These are phyloP conservation scores for Fraxinus angustifolia DNA, from an alignment of 305 asterid genomes.

Conservation along the genomic window DNA sequence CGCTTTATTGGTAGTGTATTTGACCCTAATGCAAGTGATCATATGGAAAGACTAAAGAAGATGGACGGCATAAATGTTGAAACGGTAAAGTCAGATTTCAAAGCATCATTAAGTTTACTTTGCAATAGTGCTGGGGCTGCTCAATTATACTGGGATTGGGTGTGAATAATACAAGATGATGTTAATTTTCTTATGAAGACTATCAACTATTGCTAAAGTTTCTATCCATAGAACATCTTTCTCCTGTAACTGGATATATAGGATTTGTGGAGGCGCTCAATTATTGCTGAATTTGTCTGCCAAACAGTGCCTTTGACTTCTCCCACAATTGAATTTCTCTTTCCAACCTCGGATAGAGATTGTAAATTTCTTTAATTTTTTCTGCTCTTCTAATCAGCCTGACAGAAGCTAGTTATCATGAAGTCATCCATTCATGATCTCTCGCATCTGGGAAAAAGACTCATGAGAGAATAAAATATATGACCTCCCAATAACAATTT, in stretches of 20 bases:
- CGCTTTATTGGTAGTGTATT: slow-evolving; percentile 79
- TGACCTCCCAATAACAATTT: background rate
- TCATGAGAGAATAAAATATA: background rate
- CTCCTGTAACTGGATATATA: background rate
- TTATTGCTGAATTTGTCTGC: background rate
- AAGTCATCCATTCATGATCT: background rate
- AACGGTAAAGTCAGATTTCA: slow-evolving; percentile 54
- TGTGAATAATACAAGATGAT: background rate
- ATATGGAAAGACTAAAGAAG: slow-evolving; percentile 52
- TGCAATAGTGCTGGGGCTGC: background rate
- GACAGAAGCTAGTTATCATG: background rate
- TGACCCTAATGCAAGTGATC: slow-evolving; percentile 67
- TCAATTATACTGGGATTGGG: background rate
- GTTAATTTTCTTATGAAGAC: background rate
- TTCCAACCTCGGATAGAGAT: background rate
- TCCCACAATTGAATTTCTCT: background rate
- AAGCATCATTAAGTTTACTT: background rate
- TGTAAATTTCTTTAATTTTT: background rate
- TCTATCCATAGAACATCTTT: background rate
- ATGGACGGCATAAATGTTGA: slow-evolving; percentile 77
- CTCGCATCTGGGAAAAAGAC: background rate
- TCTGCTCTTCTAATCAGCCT: background rate
- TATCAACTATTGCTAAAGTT: background rate
- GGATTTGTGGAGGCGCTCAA: background rate
- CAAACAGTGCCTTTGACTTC: background rate